Evolutionary conservation across 495 filamentous ascomycete genomes (phyloP).

Genomic region (Podospora anserina): DNA sequence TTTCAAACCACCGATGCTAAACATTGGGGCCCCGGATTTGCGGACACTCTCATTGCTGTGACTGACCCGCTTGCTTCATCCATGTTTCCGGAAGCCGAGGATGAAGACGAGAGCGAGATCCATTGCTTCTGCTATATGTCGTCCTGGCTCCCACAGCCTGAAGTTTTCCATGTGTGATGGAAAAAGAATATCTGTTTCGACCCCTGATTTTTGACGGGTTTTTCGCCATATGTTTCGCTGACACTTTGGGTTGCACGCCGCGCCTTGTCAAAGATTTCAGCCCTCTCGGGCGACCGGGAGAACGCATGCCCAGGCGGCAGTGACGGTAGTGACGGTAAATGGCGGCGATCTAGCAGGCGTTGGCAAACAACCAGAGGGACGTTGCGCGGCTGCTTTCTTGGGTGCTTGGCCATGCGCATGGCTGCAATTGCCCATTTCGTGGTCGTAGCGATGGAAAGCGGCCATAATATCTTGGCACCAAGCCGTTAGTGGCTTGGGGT

Average conservation of each 20-base stretch:
- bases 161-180: not conserved
- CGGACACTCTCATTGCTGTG: not conserved
- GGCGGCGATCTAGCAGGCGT: not conserved
- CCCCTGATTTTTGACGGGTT: not conserved
- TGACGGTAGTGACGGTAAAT: not conserved
- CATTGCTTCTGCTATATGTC: not conserved
- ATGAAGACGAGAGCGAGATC: not conserved
- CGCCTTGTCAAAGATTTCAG: not conserved
- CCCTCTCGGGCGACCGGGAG: slow-evolving; percentile 11
- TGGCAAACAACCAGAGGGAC: slow-evolving; percentile 1
- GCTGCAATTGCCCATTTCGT: not conserved
- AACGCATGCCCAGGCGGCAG: slow-evolving; percentile 9
- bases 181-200: not conserved
- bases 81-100: not conserved
- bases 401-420: slow-evolving; percentile 3
- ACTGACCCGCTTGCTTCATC: slow-evolving; percentile 2
- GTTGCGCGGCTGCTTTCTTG: not conserved
- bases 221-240: not conserved
- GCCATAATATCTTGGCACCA: not conserved
- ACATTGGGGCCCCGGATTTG: slow-evolving; percentile 6
- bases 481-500: slow-evolving; percentile 1
- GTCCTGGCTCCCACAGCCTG: not conserved
- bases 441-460: not conserved
- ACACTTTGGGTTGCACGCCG: not conserved
- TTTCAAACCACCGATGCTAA: not conserved